phyloP scores from a whole-genome alignment of 768 basidiomycete species.

The Cytidiella melzeri region DNA sequence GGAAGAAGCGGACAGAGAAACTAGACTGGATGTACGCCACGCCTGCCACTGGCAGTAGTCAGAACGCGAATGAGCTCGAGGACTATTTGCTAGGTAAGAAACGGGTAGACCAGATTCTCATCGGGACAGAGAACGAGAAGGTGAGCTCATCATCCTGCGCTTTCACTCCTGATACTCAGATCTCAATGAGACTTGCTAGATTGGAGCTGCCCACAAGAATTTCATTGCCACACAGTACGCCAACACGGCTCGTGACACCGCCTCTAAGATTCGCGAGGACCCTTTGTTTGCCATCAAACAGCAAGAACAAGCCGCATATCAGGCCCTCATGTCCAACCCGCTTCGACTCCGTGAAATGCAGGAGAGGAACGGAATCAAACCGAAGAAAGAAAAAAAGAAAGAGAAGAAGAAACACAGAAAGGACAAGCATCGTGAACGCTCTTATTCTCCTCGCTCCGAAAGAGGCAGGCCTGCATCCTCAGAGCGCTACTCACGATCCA shows the following conservation, averaged over 20 bases:
- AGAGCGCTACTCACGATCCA: slow-evolving; percentile 23
- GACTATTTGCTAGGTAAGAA: slow-evolving; percentile 97
- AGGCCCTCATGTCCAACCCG: slow-evolving; percentile 81
- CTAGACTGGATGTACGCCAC: slow-evolving; percentile 99
- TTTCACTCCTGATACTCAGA: background rate
- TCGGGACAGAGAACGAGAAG: slow-evolving; percentile 89
- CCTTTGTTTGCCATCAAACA: slow-evolving; percentile 97
- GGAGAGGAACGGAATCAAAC: slow-evolving; percentile 73
- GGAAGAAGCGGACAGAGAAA: slow-evolving; percentile 90
- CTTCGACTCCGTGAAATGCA: slow-evolving; percentile 78
- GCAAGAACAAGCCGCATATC: slow-evolving; percentile 91
- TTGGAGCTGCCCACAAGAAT: slow-evolving; percentile 84
- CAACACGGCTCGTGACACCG: slow-evolving; percentile 81
- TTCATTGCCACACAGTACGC: slow-evolving; percentile 96
- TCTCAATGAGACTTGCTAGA: slow-evolving; percentile 33
- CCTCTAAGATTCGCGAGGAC: slow-evolving; percentile 94
- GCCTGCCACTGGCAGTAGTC: slow-evolving; percentile 82
- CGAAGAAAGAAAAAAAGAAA: slow-evolving; percentile 69
- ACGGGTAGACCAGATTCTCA: slow-evolving; percentile 92
- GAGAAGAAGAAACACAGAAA: slow-evolving; percentile 48
- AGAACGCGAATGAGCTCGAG: slow-evolving; percentile 89
- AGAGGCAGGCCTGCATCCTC: slow-evolving; percentile 28
- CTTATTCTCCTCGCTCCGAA: slow-evolving; percentile 22
- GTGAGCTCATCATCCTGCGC: slow-evolving; percentile 29
- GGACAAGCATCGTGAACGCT: slow-evolving; percentile 24